Evolutionary conservation across 2,329 filamentous ascomycete species (phyloP).

Genomic region (Epichloe scottii): DNA sequence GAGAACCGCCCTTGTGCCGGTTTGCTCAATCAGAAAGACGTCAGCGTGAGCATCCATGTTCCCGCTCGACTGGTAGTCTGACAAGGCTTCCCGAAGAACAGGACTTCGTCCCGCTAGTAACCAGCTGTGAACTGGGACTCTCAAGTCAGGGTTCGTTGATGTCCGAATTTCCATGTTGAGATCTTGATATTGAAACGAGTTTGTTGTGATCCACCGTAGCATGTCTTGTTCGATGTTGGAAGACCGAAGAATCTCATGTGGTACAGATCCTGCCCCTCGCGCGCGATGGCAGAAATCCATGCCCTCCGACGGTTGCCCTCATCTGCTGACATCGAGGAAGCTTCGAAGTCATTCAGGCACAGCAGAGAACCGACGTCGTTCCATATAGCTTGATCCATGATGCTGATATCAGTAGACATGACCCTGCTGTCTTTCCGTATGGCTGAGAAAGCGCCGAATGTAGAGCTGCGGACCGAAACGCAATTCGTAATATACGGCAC

Average conservation of each 20-base stretch:
- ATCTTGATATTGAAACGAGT: conserved; percentile 26
- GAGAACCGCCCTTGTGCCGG: conserved; percentile 40
- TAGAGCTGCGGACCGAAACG: conserved; percentile 71
- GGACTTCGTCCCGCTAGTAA: conserved; percentile 63
- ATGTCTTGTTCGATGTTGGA: conserved; percentile 56
- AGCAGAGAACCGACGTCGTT: conserved; percentile 59
- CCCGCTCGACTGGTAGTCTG: conserved; percentile 34
- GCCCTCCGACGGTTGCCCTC: conserved; percentile 27
- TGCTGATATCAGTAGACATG: conserved; percentile 55
- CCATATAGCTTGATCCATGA: conserved; percentile 59
- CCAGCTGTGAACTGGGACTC: conserved; percentile 74
- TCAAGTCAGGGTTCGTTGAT: conserved; percentile 52
- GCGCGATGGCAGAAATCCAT: conserved; percentile 19
- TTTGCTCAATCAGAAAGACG: conserved; percentile 21
- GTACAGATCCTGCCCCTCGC: conserved; percentile 36
- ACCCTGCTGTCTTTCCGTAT: conserved; percentile 76
- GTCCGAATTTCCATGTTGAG: conserved; percentile 35
- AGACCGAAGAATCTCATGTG: conserved; percentile 45
- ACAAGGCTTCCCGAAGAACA: conserved; percentile 49
- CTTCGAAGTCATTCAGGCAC: conserved; percentile 49
- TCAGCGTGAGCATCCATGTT: conserved; percentile 14
- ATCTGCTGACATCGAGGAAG: conserved; percentile 20
- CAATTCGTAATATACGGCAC: conserved; percentile 81
- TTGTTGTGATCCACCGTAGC: conserved; percentile 31
- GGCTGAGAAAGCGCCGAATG: conserved; percentile 81